phyloP scores from a whole-genome alignment of 257 asterid species.

The Cinchona pubescens region DNA sequence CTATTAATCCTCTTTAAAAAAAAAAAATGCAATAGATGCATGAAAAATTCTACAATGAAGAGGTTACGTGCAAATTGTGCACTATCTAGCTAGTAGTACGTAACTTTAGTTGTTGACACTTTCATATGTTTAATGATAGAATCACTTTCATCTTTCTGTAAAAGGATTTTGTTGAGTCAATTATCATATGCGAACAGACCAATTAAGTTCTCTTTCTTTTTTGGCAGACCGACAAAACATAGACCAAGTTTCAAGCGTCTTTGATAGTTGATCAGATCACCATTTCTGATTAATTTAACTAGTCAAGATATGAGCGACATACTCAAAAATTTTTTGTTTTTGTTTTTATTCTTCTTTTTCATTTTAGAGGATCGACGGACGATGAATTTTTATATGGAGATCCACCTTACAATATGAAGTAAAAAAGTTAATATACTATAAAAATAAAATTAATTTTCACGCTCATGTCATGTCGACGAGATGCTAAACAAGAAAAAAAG shows the following conservation, averaged over 20 bases:
- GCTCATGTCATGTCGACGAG: too few species aligned
- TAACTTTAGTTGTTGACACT: not conserved
- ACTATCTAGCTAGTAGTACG: not conserved
- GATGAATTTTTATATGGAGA: too few species aligned
- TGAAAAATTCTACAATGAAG: not conserved
- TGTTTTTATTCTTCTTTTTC: too few species aligned
- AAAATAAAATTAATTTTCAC: too few species aligned
- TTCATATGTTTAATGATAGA: not conserved
- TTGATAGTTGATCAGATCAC: constrained; percentile 4
- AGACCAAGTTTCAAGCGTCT: constrained; percentile 4
- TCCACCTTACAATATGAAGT: too few species aligned
- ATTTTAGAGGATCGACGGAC: too few species aligned
- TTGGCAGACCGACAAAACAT: not conserved
- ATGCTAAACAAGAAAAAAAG: too few species aligned
- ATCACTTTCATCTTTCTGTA: constrained; percentile 9
- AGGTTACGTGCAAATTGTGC: too few species aligned
- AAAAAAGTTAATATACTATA: too few species aligned
- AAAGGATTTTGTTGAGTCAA: constrained; percentile 10
- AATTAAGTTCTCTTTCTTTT: not conserved
- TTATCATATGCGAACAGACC: not conserved
- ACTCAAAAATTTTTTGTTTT: too few species aligned
- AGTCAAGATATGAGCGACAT: constrained; percentile 1
- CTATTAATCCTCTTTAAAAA: too few species aligned
- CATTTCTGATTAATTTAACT: not conserved
- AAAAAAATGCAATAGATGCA: too few species aligned